Conservation (phyloP, 306 rosid genomes). For the Castanea crenata region DNA sequence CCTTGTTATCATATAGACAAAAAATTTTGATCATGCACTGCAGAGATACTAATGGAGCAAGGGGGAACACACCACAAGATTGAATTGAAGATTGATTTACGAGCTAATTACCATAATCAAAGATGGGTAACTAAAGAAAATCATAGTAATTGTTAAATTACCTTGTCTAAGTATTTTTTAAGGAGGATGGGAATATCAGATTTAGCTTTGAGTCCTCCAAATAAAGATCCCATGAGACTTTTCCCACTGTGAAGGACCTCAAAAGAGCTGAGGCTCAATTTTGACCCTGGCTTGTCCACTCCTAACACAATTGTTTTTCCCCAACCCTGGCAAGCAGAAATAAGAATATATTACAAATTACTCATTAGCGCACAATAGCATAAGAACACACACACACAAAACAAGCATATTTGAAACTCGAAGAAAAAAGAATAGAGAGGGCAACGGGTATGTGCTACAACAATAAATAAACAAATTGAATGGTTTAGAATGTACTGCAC, state of each 20-base stretch:
- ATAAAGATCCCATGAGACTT: conserved; percentile 60
- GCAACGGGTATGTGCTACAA: neutral
- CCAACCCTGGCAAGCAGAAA: conserved; percentile 65
- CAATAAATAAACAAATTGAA: neutral
- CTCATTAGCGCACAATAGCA: neutral
- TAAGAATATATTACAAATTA: neutral
- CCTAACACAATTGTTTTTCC: conserved; percentile 82
- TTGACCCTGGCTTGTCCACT: conserved; percentile 63
- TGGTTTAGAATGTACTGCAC: neutral
- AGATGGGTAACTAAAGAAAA: neutral
- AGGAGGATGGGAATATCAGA: conserved; percentile 66
- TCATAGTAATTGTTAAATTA: conserved; percentile 9
- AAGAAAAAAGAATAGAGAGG: neutral
- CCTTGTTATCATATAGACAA: neutral
- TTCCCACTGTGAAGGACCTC: conserved; percentile 63
- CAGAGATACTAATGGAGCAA: neutral
- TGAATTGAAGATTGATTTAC: neutral
- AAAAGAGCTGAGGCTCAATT: conserved; percentile 32
- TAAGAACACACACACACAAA: neutral
- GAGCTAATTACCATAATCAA: neutral
- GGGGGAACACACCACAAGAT: neutral
- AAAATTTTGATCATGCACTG: too few species aligned
- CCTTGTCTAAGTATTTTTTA: conserved; percentile 77
- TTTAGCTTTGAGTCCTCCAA: conserved; percentile 85
- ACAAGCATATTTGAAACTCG: neutral